Conservation (phyloP, 73 alveolate species). For the Paramecium primaurelia region DNA sequence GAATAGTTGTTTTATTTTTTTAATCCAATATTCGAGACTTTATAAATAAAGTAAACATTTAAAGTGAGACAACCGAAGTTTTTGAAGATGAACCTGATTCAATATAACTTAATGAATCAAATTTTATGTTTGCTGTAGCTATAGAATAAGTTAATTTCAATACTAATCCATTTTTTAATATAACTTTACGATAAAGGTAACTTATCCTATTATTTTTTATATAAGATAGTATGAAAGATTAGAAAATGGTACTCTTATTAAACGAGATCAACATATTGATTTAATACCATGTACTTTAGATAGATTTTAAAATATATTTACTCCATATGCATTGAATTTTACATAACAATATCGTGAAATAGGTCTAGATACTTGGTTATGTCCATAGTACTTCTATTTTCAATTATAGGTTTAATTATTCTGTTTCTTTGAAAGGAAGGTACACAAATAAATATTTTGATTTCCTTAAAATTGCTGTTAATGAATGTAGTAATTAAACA, state of each 20-base stretch:
- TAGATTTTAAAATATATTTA: background rate
- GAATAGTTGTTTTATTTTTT: background rate
- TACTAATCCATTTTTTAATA: background rate
- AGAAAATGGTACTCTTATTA: background rate
- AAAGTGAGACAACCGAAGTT: background rate
- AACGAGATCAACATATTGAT: background rate
- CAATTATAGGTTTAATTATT: background rate
- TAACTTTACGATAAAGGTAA: background rate
- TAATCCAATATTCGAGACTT: background rate
- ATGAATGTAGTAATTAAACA: background rate
- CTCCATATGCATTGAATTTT: background rate
- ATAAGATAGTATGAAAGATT: background rate
- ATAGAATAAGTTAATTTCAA: background rate
- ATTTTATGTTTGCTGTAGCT: constrained; percentile 1
- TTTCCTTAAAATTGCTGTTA: background rate
- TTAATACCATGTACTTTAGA: background rate
- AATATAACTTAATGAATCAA: background rate
- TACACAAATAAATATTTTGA: constrained; percentile 10
- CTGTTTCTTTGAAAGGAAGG: background rate
- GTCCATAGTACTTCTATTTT: background rate
- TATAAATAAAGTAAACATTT: background rate
- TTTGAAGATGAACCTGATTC: background rate
- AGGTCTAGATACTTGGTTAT: constrained; percentile 3
- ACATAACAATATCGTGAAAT: background rate
- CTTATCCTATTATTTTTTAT: background rate